phyloP scores from a whole-genome alignment of 768 basidiomycete genomes.

The Russula foetens region DNA sequence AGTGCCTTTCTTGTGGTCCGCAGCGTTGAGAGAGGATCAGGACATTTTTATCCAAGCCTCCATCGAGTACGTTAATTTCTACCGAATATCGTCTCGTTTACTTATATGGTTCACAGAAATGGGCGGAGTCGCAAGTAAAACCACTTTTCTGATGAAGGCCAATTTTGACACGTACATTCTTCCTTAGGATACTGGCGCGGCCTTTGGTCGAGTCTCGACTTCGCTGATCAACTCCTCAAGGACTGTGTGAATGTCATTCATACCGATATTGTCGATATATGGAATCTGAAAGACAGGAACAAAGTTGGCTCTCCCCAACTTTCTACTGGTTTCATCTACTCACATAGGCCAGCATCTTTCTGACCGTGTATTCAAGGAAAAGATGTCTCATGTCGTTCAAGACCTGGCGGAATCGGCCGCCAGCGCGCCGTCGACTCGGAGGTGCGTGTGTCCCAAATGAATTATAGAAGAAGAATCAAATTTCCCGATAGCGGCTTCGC shows the following conservation, averaged over 20 bases:
- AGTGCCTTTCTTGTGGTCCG: not conserved
- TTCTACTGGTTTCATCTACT: not conserved
- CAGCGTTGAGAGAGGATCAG: not conserved
- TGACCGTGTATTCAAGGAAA: not conserved
- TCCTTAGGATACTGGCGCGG: not conserved
- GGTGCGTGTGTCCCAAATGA: not conserved
- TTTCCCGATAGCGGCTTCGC: not conserved
- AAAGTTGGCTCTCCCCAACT: not conserved
- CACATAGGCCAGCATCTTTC: not conserved
- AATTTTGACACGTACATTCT: not conserved
- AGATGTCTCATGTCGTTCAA: not conserved
- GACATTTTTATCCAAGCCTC: not conserved
- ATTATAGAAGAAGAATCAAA: too few species aligned
- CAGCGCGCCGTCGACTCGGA: conserved; percentile 26
- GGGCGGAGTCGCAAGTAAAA: not conserved
- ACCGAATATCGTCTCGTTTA: not conserved
- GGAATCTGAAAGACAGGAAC: not conserved
- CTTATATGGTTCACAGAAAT: not conserved
- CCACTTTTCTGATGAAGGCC: not conserved
- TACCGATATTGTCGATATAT: not conserved
- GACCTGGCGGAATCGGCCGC: not conserved
- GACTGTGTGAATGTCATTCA: conserved; percentile 36
- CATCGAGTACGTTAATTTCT: not conserved
- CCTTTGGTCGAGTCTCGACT: not conserved
- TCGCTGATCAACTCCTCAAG: conserved; percentile 52